Percentiles rank a stretch among this genome's conserved stretches.
Evolutionary conservation across 2,329 filamentous ascomycete genomes (phyloP).

Genomic region (Acrodontium crateriforme): DNA sequence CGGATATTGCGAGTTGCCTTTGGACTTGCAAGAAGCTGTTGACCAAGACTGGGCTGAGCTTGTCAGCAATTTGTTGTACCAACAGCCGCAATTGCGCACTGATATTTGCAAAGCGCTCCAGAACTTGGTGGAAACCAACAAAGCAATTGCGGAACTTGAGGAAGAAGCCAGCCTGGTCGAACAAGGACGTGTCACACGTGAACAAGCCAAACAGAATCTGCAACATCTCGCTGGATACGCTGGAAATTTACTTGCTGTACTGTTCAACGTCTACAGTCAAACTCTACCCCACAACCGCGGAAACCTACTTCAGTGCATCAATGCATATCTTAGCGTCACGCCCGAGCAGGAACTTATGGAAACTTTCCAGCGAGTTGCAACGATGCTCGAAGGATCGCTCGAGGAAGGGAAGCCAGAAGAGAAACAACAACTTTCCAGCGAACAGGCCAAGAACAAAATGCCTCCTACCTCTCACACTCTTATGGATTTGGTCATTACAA

Average conservation of each 20-base stretch:
- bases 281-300: conserved; percentile 86
- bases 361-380: conserved; percentile 77
- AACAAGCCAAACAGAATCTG: conserved; percentile 63
- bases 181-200: conserved; percentile 65
- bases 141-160: conserved; percentile 59
- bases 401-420: conserved; percentile 39
- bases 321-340: conserved; percentile 74
- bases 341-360: conserved; percentile 56
- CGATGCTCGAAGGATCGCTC: conserved; percentile 65
- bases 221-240: conserved; percentile 66
- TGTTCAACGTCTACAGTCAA: conserved; percentile 99
- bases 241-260: conserved; percentile 78
- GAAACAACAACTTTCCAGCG: conserved; percentile 32
- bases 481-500: conserved; percentile 93
- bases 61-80: conserved; percentile 80
- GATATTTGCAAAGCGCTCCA: conserved; percentile 80
- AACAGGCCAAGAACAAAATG: conserved; percentile 52
- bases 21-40: conserved; percentile 55
- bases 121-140: conserved; percentile 80
- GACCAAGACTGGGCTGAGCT: conserved; percentile 83
- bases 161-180: conserved; percentile 58
- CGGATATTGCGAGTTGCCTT: conserved; percentile 83
- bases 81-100: conserved; percentile 73
- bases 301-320: conserved; percentile 85
- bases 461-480: conserved; percentile 87